A percentile compares a stretch with the other conserved stretches of the same genome.
Evolutionary conservation across 441 rosid genomes (phyloP).

Genomic region (Gossypium davidsonii): DNA sequence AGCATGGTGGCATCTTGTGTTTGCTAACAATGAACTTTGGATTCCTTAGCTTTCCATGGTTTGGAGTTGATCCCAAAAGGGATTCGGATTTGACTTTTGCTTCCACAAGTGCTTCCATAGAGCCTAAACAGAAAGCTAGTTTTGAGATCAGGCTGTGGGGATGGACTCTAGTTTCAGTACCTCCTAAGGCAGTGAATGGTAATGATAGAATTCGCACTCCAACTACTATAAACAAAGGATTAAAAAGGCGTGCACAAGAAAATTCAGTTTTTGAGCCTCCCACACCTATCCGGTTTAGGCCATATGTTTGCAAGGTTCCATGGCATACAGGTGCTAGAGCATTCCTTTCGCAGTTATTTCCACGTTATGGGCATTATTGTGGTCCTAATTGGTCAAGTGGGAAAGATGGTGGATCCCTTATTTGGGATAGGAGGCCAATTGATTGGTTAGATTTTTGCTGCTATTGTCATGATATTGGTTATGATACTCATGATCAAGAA

Average conservation of each 20-base stretch:
- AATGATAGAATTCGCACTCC: slow-evolving; percentile 32
- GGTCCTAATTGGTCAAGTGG: slow-evolving; percentile 99
- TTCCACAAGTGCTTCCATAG: slow-evolving; percentile 23
- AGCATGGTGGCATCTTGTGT: slow-evolving; percentile 14
- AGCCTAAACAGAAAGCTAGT: slow-evolving; percentile 27
- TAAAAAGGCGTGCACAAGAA: slow-evolving; percentile 43
- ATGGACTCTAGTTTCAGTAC: slow-evolving; percentile 49
- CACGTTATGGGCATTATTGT: slow-evolving; percentile 93
- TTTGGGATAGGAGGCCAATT: slow-evolving; percentile 92
- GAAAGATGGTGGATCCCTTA: slow-evolving; percentile 66
- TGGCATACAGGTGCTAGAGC: slow-evolving; percentile 95
- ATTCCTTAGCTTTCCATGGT: slow-evolving; percentile 37
- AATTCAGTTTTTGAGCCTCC: slow-evolving; percentile 19
- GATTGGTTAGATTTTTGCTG: slow-evolving; percentile 97
- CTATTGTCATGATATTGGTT: slow-evolving; percentile 95
- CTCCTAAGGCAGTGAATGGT: slow-evolving; percentile 39
- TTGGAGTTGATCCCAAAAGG: slow-evolving; percentile 24
- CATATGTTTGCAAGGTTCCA: slow-evolving; percentile 86
- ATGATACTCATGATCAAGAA: slow-evolving; percentile 81
- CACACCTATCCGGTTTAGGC: slow-evolving; percentile 64
- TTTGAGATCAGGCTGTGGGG: slow-evolving; percentile 47
- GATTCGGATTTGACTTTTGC: slow-evolving; percentile 33
- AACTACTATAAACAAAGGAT: slow-evolving; percentile 51
- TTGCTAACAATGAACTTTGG: slow-evolving; percentile 36
- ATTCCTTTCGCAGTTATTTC: slow-evolving; percentile 80